Base-by-base conservation (phyloP, 345 rosid genomes). In the Diplotaxis tenuifolia region DNA sequence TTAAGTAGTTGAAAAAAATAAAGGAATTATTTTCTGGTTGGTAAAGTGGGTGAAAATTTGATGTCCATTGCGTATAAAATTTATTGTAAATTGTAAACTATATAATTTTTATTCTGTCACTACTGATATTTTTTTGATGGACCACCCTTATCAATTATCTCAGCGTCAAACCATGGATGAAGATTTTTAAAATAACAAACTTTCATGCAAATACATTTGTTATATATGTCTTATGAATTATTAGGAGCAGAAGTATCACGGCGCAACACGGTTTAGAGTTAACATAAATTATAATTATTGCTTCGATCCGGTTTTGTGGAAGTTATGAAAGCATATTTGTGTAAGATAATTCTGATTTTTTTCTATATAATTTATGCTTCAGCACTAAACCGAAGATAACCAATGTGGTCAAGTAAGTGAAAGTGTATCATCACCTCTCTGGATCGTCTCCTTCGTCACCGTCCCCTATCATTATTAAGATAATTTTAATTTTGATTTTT, bases 31-130 rank as follows among this genome's bases (percentile, higher is more conserved):
- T 61, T 68, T 75, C 55, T 14, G 23, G 78, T 61, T 68, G 78
- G 78, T 75, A 68, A 68, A 68, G 73, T 68, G 73, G 78, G 78
- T 61, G 78, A 68, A 68, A 25, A 9, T n/a, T 68, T 14, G 49
- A 67, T 74, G 25, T 52, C 20, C 56, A 50, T 2, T 14, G 28
- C 40, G n/a, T 67, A 49, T 57, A 16, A 57, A 57, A 27, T 57
- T 25, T 14, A 56, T n/a, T 21, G 11, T 21, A 53, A 9, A 23
- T 25, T 4, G 20, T 11, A 20, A 38, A 10, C 6, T 38, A 38
- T 14, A 42, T 2, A 53, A 38, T n/a, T 10, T 36, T 65, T 19
- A 65, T 74, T 58, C 15, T 31, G 29, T 38, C 47, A 66, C 56
- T 25, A 9, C 9, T 34, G 55, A 60, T 62, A 67, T 67, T 60